Evolutionary conservation across 371 early-diverging fungal species (phyloP), one percentile per base, ranked within the genome.

Genomic region (Mucor mucedo): DNA sequence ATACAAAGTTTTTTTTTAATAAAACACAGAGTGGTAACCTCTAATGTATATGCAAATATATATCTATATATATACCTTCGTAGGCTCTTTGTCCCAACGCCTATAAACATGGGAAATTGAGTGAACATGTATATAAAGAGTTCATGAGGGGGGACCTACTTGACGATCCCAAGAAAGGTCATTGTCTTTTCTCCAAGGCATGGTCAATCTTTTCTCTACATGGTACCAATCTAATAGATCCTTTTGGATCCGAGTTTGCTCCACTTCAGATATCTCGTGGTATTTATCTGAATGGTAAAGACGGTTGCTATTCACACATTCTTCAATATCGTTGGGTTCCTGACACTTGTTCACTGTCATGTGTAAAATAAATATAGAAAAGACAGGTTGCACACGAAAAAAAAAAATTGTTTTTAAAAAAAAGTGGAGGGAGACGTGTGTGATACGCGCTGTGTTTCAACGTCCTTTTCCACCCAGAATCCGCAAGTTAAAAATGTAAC

Each of bases 101-200:
- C 75, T 70, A 61, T 60, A 57, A 33, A 42, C 50, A 10, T 13
- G 39, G 4, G 30, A 9, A n/a, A 7, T 42, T 55, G 29, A n/a
- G 29, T 44, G 28, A 21, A 14, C n/a, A 6, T 28, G 8, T 48
- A 48, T 3, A 14, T 21, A 28, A 65, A 47, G 21, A 52, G 14
- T 35, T 13, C 30, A 27, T 10, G 16, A 38, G 16, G 21, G 21
- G 9, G 50, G 55, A 53, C 68, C 38, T 55, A 60, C 65, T 62
- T 73, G 52, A 9, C 49, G 55, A 56, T 76, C 70, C 69, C 63
- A 66, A 9, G 38, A 52, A 21, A 48, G 41, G 21, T 73, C 61
- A 44, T 27, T 63, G 10, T 60, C 71, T 54, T 80, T 78, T 48
- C 93, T 73, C 93, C 93, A 93, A 4, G 93, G 93, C 72, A 93